Base-by-base conservation (phyloP, 1,284 basidiomycete species). In the Spongispora temasekensis region DNA sequence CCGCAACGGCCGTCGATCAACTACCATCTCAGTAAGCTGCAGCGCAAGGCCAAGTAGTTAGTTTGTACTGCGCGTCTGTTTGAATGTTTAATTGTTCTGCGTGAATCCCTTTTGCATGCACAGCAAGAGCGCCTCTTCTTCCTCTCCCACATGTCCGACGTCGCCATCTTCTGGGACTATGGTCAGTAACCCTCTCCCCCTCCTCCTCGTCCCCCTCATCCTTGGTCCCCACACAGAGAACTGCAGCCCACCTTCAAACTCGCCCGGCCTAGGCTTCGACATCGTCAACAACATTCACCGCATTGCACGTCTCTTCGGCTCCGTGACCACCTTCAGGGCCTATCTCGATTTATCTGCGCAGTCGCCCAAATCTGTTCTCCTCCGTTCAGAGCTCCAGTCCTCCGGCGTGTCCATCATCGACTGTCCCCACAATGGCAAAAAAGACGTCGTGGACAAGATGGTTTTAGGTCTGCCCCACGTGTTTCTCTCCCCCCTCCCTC, bases 11-110 rank as follows among this genome's bases (percentile, higher is more conserved):
- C 91, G 35, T 87, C 89, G 34, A 93, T 94, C 78, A 94, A 94
- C 75, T 94, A 92, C 73, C 91, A 94, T 73, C 84, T 94, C 65
- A 87, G 89, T 67, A 83, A 90, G 68, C 79, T 93, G 61, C 83
- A 85, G 64, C 92, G 90, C 73, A 84, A 80, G 63, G 82, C 88
- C 69, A 88, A 89, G 80, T 90, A 81, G 72, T 55, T 66, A 63
- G 62, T 52, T 60, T 66, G 19, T 30, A 30, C 48, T 23, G 40
- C 42, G 21, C 42, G 30, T 28, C 19, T 27, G 27, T 50, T 13
- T n/a, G n/a, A n/a, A n/a, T n/a, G n/a, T n/a, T n/a, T n/a, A n/a
- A n/a, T n/a, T n/a, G n/a, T n/a, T n/a, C n/a, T n/a, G n/a, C n/a
- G n/a, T n/a, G n/a, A n/a, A n/a, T 34, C 32, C 32, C 32, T 34